Evolutionary conservation across 768 basidiomycete genomes (phyloP).

Genomic region (Cystobasidium ongulense): DNA sequence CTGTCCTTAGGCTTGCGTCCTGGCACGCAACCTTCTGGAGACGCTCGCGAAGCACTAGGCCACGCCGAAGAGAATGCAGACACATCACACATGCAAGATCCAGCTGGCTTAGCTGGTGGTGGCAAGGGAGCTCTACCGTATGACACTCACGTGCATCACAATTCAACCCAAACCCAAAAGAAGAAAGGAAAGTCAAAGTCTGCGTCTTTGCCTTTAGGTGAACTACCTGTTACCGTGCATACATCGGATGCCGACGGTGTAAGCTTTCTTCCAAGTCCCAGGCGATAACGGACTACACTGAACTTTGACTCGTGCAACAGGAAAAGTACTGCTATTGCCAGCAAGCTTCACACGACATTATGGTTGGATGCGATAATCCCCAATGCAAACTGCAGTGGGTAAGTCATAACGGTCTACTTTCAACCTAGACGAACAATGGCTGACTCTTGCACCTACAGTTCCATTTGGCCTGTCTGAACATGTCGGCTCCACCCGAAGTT

Average conservation of each 20-base stretch:
- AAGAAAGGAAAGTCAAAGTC: neutral
- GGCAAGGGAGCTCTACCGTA: conserved; percentile 5
- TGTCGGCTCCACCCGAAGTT: conserved; percentile 14
- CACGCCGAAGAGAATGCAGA: conserved; percentile 6
- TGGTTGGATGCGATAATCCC: conserved; percentile 44
- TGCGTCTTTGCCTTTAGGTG: neutral
- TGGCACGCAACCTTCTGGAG: conserved; percentile 48
- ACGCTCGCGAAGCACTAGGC: conserved; percentile 26
- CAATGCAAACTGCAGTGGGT: conserved; percentile 43
- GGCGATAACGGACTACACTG: neutral
- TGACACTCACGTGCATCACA: neutral
- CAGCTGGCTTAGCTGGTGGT: conserved; percentile 5
- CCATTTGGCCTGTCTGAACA: conserved; percentile 38
- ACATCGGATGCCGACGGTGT: neutral
- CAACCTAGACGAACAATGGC: neutral
- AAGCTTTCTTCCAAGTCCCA: neutral
- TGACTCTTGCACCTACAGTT: conserved; percentile 26
- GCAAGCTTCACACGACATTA: conserved; percentile 42
- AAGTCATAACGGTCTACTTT: neutral
- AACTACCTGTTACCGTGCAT: neutral
- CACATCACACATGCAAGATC: neutral
- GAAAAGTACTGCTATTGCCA: conserved; percentile 43
- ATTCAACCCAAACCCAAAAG: neutral
- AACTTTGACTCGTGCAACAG: conserved; percentile 33
- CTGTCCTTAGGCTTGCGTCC: conserved; percentile 54